Evolutionary conservation across 495 filamentous ascomycete genomes (phyloP).

Genomic region (Platismatia glauca): DNA sequence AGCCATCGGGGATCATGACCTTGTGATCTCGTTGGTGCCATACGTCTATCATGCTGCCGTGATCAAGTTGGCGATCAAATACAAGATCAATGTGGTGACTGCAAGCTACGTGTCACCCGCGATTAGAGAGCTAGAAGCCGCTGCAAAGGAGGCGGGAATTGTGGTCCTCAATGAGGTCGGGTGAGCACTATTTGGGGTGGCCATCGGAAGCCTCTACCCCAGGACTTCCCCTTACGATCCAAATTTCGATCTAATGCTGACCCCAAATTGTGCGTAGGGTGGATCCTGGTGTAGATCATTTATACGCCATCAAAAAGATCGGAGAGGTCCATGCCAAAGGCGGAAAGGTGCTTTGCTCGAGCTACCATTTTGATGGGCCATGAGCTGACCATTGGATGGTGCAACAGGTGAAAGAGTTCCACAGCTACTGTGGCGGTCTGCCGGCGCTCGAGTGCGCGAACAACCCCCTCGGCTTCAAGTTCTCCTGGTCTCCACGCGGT

Average conservation of each 20-base stretch:
- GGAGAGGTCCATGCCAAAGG: constrained; percentile 67
- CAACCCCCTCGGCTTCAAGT: constrained; percentile 96
- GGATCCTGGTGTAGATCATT: constrained; percentile 55
- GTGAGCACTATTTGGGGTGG: too few relatives aligned
- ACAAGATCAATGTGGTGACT: constrained; percentile 93
- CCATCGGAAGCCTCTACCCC: too few relatives aligned
- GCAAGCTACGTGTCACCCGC: constrained; percentile 91
- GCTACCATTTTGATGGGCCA: background rate
- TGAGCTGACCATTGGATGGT: background rate
- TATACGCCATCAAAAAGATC: constrained; percentile 88
- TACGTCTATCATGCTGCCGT: constrained; percentile 87
- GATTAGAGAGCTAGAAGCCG: constrained; percentile 79
- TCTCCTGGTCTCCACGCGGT: constrained; percentile 79
- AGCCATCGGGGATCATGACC: background rate
- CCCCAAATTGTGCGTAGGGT: background rate
- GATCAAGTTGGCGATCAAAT: constrained; percentile 84
- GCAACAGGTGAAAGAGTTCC: constrained; percentile 45
- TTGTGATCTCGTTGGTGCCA: constrained; percentile 57
- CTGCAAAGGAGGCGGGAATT: constrained; percentile 84
- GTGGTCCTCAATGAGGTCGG: constrained; percentile 99
- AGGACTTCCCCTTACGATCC: too few relatives aligned
- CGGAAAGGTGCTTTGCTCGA: constrained; percentile 60
- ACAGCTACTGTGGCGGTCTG: constrained; percentile 84
- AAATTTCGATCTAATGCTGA: too few relatives aligned
- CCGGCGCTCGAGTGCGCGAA: constrained; percentile 49